A percentile compares a stretch with the other conserved stretches of the same genome.
Evolutionary conservation across 2,329 filamentous ascomycete genomes (phyloP).

Genomic region (Capronia epimyces): DNA sequence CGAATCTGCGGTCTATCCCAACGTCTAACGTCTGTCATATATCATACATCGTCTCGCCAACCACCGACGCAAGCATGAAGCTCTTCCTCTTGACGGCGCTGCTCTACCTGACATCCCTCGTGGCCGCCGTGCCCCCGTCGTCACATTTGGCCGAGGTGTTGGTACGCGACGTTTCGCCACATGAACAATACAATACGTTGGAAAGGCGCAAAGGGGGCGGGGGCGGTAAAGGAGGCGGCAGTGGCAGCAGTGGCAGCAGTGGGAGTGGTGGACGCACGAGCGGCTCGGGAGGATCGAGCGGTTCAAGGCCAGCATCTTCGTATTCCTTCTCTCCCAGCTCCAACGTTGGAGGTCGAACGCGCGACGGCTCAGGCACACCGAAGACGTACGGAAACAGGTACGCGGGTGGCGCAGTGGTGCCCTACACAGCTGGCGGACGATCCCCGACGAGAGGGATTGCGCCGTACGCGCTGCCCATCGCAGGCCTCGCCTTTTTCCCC

Average conservation of each 20-base stretch:
- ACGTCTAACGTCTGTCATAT: neutral
- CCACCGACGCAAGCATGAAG: constrained; percentile 16
- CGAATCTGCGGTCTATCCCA: neutral
- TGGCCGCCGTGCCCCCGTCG: constrained; percentile 16
- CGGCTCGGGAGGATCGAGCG: constrained; percentile 11
- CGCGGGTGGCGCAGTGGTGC: constrained; percentile 48
- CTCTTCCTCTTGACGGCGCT: constrained; percentile 11
- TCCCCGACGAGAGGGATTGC: constrained; percentile 45
- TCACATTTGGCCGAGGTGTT: constrained; percentile 15
- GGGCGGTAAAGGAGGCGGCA: constrained; percentile 17
- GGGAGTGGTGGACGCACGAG: constrained; percentile 11
- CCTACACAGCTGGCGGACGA: constrained; percentile 45
- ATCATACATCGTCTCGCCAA: neutral
- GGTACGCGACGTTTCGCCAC: constrained; percentile 13
- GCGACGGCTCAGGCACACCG: constrained; percentile 38
- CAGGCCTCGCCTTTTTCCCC: constrained; percentile 46
- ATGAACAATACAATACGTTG: constrained; percentile 19
- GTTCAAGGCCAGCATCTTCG: constrained; percentile 17
- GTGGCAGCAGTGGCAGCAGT: constrained; percentile 15
- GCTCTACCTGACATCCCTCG: constrained; percentile 15
- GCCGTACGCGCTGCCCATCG: constrained; percentile 46
- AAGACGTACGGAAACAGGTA: constrained; percentile 51
- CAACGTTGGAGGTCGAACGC: constrained; percentile 33
- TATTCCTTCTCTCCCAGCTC: constrained; percentile 26
- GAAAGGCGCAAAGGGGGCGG: constrained; percentile 30